Percentiles rank a stretch among this genome's conserved stretches.
These are phyloP conservation scores for Chaetoceros tenuissimus DNA, from an alignment of 108 stramenopile genomes.

Conservation along the genomic window DNA sequence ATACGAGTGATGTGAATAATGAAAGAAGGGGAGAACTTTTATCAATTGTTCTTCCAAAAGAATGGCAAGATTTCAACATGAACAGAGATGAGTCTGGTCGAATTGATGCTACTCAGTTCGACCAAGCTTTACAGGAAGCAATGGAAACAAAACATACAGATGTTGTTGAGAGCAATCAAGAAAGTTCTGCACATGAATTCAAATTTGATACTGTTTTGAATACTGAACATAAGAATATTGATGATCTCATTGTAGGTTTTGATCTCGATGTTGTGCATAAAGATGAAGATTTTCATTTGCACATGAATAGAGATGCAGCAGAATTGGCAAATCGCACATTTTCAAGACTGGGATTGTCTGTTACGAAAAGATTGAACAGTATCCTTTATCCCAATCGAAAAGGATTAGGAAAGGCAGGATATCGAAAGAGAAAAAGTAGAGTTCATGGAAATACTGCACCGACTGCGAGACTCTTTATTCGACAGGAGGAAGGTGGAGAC, in stretches of 20 bases:
- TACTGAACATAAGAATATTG: neutral
- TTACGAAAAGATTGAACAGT: neutral
- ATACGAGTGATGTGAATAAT: too few species aligned
- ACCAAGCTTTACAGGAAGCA: neutral
- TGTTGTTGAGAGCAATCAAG: too few species aligned
- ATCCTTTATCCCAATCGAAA: neutral
- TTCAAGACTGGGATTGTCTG: conserved; percentile 14
- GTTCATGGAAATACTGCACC: neutral
- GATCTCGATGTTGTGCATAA: conserved; percentile 2
- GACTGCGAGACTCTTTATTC: neutral
- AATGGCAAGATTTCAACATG: neutral
- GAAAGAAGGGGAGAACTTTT: neutral
- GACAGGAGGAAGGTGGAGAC: too few species aligned
- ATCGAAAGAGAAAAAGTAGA: neutral
- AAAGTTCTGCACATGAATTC: neutral
- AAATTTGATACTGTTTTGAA: neutral
- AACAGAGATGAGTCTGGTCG: neutral
- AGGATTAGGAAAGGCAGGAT: neutral
- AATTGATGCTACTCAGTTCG: neutral
- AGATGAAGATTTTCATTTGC: conserved; percentile 5
- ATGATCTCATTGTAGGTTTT: neutral
- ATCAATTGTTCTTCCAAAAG: neutral
- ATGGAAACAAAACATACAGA: neutral
- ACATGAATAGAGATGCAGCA: conserved; percentile 21
- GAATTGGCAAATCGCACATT: conserved; percentile 15